Base-by-base conservation (phyloP, 2,329 filamentous ascomycete species). In the Apiospora arundinis region DNA sequence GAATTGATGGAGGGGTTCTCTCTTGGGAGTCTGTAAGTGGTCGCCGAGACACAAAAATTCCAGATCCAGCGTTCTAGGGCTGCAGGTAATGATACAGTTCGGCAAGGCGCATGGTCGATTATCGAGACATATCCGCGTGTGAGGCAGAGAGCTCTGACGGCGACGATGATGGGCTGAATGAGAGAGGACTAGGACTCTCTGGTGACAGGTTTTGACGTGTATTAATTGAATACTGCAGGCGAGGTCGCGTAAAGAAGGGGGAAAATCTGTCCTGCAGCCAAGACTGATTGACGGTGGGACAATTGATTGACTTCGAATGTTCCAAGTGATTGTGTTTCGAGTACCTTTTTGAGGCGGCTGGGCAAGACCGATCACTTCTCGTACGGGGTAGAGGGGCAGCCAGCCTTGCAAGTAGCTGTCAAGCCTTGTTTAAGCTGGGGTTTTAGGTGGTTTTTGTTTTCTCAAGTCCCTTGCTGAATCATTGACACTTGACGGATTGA, bases 81-180 rank as follows among this genome's bases (percentile, higher is more conserved):
- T 70, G 68, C 45, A 70, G 45, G 40, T 63, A 65, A 48, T 70
- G 68, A 48, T 70, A 70, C 37, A 45, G 48, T 44, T 63, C 68
- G 49, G 25, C 56, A 45, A 70, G 37, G 56, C 68, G 68, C 68
- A 70, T 70, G 40, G 68, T 70, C 68, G 25, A 56, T 56, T 37
- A 69, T 68, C 37, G 32, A 32, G 56, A 63, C 45, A n/a, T 21
- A 63, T 63, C 56, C 56, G 40, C n/a, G 32, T 9, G 18, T 23
- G 56, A 40, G 56, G 56, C 56, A 63, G 37, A 63, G 37, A 63
- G 56, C 56, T 40, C 28, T 63, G 56, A 40, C 56, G 9, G 56
- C 40, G 9, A 40, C 28, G 21, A 63, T 18, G 32, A 63, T 63
- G 32, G 21, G 32, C 56, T 40, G 32, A 23, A 63, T 40, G 28